phyloP scores from a whole-genome alignment of 805 yeast genomes.

The Nakazawaea holstii region DNA sequence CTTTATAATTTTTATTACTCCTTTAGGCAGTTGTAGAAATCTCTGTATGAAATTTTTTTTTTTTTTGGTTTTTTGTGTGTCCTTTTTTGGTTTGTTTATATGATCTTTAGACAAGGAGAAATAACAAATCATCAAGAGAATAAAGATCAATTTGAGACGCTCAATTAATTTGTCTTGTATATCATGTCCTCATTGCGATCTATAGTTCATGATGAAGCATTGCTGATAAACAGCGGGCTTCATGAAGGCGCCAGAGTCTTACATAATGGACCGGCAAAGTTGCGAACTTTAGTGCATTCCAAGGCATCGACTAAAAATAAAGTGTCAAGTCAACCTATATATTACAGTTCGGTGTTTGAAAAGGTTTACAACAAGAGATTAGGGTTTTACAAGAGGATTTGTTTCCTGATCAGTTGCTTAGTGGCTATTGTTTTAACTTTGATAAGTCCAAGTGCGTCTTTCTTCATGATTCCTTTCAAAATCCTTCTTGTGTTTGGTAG shows the following conservation, averaged over 20 bases:
- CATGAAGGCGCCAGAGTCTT: neutral
- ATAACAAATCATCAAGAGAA: no score
- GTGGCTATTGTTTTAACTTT: conserved; percentile 17
- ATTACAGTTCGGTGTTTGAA: conserved; percentile 15
- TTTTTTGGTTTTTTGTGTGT: no score
- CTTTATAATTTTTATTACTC: neutral
- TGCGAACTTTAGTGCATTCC: neutral
- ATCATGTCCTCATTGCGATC: neutral
- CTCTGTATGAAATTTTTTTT: neutral
- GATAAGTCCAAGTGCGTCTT: conserved; percentile 15
- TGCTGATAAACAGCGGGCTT: neutral
- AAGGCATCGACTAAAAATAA: neutral
- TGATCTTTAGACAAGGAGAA: no score
- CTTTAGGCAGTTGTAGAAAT: neutral
- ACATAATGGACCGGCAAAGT: neutral
- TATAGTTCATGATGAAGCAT: neutral
- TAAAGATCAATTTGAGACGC: neutral
- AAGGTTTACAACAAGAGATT: conserved; percentile 20
- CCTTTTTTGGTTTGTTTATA: no score
- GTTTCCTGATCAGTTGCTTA: conserved; percentile 15
- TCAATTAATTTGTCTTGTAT: neutral
- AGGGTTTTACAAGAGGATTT: neutral
- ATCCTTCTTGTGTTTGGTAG: conserved; percentile 21
- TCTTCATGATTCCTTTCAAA: conserved; percentile 21
- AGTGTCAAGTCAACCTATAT: conserved; percentile 1